phyloP scores from a whole-genome alignment of 192 early-diverging fungal genomes.

The Lobosporangium transversale region DNA sequence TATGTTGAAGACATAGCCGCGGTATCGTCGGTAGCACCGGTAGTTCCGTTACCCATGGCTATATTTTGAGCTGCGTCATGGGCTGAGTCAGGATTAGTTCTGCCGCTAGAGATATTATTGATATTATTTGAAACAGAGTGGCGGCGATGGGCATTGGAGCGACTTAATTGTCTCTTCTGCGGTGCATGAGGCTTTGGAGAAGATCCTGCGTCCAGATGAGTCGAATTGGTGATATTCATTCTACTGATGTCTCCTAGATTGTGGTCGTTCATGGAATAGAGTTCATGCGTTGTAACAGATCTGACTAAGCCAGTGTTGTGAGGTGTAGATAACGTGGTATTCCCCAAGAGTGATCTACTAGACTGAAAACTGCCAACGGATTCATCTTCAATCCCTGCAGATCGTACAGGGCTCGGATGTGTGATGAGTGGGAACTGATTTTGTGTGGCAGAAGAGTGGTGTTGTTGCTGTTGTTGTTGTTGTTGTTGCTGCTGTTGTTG shows the following conservation, averaged over 20 bases:
- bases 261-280: conserved; percentile 21
- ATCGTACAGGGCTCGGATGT: too few species aligned
- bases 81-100: too few species aligned
- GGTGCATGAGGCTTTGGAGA: background rate
- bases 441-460: too few species aligned
- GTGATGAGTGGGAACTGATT: too few species aligned
- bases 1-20: conserved; percentile 5
- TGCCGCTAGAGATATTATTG: background rate
- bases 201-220: background rate
- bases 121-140: conserved; percentile 28
- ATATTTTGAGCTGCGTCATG: background rate
- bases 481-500: conserved; percentile 12
- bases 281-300: conserved; percentile 8
- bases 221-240: background rate
- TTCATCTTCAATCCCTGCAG: background rate
- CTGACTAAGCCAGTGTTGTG: conserved; percentile 23
- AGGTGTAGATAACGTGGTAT: conserved; percentile 27
- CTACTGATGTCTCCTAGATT: background rate
- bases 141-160: conserved; percentile 3
- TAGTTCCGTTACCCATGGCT: background rate
- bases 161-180: conserved; percentile 7
- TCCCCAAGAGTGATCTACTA: conserved; percentile 15
- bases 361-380: conserved; percentile 1
- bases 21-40: background rate
- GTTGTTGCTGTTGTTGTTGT: too few species aligned